Evolutionary conservation across 2,329 filamentous ascomycete genomes (phyloP).

Genomic region (Sporothrix globosa): DNA sequence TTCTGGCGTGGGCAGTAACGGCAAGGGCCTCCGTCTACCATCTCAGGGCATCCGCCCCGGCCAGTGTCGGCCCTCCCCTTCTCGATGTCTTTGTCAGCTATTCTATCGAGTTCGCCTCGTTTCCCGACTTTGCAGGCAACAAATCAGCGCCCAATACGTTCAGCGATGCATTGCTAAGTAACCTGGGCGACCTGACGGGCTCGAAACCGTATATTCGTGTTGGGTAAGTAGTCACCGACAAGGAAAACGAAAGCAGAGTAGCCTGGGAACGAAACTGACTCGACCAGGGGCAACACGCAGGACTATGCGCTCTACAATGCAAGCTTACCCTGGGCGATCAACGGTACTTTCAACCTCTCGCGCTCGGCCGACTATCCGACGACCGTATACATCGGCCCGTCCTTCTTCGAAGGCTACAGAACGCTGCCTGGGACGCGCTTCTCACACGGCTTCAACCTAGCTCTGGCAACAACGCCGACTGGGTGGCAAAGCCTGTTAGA

Average conservation of each 20-base stretch:
- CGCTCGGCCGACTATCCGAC: slow-evolving; percentile 63
- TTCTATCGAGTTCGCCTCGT: slow-evolving; percentile 57
- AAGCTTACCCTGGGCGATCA: slow-evolving; percentile 52
- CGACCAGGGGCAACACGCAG: slow-evolving; percentile 63
- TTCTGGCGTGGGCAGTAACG: background rate
- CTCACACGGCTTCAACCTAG: slow-evolving; percentile 66
- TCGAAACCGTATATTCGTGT: slow-evolving; percentile 63
- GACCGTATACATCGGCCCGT: slow-evolving; percentile 62
- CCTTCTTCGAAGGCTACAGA: slow-evolving; percentile 65
- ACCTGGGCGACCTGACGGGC: slow-evolving; percentile 57
- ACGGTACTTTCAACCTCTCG: slow-evolving; percentile 55
- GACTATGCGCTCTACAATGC: slow-evolving; percentile 65
- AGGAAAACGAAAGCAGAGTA: background rate
- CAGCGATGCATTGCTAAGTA: slow-evolving; percentile 62
- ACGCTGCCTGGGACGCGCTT: slow-evolving; percentile 58
- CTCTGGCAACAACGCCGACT: slow-evolving; percentile 47
- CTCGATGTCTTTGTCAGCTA: slow-evolving; percentile 47
- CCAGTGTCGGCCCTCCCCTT: slow-evolving; percentile 41
- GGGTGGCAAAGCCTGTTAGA: slow-evolving; percentile 57
- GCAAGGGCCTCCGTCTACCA: slow-evolving; percentile 18
- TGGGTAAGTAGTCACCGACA: slow-evolving; percentile 39
- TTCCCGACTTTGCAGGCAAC: slow-evolving; percentile 60
- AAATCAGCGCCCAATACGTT: slow-evolving; percentile 59
- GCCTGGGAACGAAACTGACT: background rate
- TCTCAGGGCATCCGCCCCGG: slow-evolving; percentile 16